phyloP scores from a whole-genome alignment of 331 rosid genomes.

The Pyracantha coccinea region DNA sequence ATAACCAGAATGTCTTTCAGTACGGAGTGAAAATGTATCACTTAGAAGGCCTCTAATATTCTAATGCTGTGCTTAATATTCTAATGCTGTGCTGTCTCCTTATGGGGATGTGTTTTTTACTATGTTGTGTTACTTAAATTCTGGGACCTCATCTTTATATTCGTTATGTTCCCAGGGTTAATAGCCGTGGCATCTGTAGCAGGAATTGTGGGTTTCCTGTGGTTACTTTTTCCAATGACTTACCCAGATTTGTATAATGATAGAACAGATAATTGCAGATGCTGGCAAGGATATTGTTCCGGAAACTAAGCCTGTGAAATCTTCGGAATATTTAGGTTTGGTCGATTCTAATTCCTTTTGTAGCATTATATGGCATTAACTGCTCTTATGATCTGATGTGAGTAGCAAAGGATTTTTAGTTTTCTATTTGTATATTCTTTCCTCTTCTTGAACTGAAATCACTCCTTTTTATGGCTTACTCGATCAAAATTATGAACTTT shows the following conservation, averaged over 20 bases:
- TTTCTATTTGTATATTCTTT: too few species aligned
- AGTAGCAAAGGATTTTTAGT: too few species aligned
- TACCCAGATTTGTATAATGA: conserved; percentile 62
- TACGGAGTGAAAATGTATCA: not conserved
- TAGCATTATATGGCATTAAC: not conserved
- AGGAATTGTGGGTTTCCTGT: conserved; percentile 65
- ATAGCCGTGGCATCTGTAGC: conserved; percentile 49
- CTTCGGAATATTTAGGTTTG: not conserved
- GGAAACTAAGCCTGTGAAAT: conserved; percentile 29
- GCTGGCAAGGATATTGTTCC: conserved; percentile 89
- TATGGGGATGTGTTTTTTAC: not conserved
- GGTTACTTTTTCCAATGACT: conserved; percentile 78
- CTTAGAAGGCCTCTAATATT: not conserved
- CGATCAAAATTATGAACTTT: too few species aligned
- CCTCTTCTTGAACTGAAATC: too few species aligned
- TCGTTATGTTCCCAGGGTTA: conserved; percentile 34
- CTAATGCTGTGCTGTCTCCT: not conserved
- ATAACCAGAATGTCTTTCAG: not conserved
- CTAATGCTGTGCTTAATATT: not conserved
- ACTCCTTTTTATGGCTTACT: too few species aligned
- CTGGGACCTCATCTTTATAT: conserved; percentile 8
- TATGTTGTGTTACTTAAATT: conserved; percentile 11
- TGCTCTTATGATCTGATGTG: too few species aligned
- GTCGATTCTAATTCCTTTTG: not conserved
- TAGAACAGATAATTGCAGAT: conserved; percentile 59